A percentile compares a stretch with the other conserved stretches of the same genome.
phyloP scores from a whole-genome alignment of 208 protist genomes.

The Leishmania tarentolae region DNA sequence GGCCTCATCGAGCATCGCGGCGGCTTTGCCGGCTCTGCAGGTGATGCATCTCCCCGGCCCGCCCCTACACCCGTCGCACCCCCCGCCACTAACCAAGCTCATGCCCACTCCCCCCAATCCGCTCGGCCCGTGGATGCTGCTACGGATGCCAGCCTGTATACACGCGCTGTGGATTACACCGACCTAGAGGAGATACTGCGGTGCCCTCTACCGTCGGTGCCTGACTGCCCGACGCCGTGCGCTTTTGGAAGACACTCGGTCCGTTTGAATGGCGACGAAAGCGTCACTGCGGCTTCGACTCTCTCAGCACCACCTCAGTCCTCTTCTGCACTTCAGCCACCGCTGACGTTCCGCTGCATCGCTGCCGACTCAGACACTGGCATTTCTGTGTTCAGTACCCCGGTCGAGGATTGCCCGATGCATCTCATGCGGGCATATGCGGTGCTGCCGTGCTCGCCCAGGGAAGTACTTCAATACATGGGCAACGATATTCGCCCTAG shows the following conservation, averaged over 20 bases:
- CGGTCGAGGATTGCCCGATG: constrained; percentile 62
- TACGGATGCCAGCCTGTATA: constrained; percentile 50
- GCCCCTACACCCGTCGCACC: background rate
- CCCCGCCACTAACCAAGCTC: background rate
- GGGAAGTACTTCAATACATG: constrained; percentile 61
- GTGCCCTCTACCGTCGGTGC: constrained; percentile 23
- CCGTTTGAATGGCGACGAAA: background rate
- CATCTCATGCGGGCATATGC: constrained; percentile 76
- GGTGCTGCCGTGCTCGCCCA: constrained; percentile 59
- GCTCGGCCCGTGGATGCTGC: background rate
- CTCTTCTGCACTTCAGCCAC: background rate
- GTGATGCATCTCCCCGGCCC: background rate
- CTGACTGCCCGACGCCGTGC: constrained; percentile 30
- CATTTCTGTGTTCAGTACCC: constrained; percentile 58
- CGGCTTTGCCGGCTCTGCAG: background rate
- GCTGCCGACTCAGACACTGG: constrained; percentile 40
- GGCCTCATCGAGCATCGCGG: background rate
- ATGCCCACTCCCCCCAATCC: background rate
- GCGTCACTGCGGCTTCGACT: background rate
- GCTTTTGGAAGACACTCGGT: constrained; percentile 4
- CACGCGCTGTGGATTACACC: constrained; percentile 46
- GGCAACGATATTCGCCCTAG: constrained; percentile 45
- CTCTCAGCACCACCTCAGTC: background rate
- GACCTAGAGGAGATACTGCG: constrained; percentile 53
- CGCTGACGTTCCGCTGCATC: constrained; percentile 51